Base-by-base conservation (phyloP, 495 filamentous ascomycete genomes). In the Aspergillus leporis region DNA sequence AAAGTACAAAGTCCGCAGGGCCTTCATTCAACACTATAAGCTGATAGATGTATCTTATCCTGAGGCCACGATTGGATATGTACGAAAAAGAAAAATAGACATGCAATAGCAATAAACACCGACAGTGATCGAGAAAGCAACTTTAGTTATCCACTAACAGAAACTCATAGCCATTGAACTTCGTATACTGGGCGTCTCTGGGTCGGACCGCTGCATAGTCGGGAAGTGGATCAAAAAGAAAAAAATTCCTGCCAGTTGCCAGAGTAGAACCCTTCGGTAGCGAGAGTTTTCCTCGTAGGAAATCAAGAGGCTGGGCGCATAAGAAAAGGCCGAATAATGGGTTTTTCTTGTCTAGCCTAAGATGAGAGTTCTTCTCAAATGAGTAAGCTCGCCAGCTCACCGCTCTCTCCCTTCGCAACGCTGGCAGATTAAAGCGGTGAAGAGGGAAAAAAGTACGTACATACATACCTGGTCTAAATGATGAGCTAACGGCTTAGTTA, bases 191-290 rank as follows among this genome's bases (percentile, higher is more conserved):
- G 49, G 50, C 52, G 55, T 58, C 61, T 40, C 63, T 62, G 66
- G 66, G 57, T 63, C 66, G 66, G 66, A 69, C 66, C 66, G 66
- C 66, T 66, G 66, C 66, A 69, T 60, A 46, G 46, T 46, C 54
- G 63, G 63, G 53, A 65, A 64, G 63, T 66, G 61, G 66, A 68
- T 62, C 60, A 61, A 60, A 51, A 38, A 36, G 30, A n/a, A 22
- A 25, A 36, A 5, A 41, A 28, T 40, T 50, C 19, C 16, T 49
- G 41, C 43, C 46, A 32, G 25, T 43, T 40, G 50, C 25, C 58
- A 61, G 53, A 53, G 48, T 59, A 55, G 22, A 61, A 34, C 25
- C 25, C 19, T 46, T 25, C 25, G n/a, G 54, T 16, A 22, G 31
- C 12, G 14, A 23, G 9, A 49, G 25, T 13, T 1, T 16, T 5